phyloP scores from a whole-genome alignment of 1,284 basidiomycete genomes.

The Athelia psychrophila region DNA sequence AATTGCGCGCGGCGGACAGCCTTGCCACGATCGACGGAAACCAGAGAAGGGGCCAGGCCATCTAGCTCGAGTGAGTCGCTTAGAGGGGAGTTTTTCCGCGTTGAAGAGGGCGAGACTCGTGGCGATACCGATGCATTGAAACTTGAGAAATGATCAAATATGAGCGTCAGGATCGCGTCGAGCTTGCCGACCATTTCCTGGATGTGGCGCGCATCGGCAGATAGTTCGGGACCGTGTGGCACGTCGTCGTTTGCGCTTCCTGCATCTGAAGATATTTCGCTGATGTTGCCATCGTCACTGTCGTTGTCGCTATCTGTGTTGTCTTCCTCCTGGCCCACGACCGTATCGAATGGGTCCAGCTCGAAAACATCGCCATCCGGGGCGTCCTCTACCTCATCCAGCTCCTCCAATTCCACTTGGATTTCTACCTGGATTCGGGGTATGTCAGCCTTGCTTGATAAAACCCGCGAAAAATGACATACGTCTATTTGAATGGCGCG shows the following conservation, averaged over 20 bases:
- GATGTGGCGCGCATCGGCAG: slow-evolving; percentile 64
- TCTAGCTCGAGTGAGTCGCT: slow-evolving; percentile 15
- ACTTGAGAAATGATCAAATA: slow-evolving; percentile 78
- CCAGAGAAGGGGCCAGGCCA: slow-evolving; percentile 19
- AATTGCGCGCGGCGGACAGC: slow-evolving; percentile 62
- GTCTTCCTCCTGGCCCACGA: slow-evolving; percentile 70
- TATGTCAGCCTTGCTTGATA: slow-evolving; percentile 8
- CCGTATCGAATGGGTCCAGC: slow-evolving; percentile 80
- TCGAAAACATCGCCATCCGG: slow-evolving; percentile 68
- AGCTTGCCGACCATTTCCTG: slow-evolving; percentile 89
- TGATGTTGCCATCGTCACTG: slow-evolving; percentile 48
- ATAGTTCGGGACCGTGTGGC: slow-evolving; percentile 38
- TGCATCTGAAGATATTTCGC: slow-evolving; percentile 67
- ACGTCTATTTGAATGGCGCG: slow-evolving; percentile 95
- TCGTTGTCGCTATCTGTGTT: slow-evolving; percentile 57
- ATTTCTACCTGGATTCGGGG: slow-evolving; percentile 78
- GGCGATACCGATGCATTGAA: slow-evolving; percentile 26
- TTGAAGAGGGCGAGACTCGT: slow-evolving; percentile 12
- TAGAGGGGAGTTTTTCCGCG: slow-evolving; percentile 22
- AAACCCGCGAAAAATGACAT: slow-evolving; percentile 27
- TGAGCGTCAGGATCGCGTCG: slow-evolving; percentile 81
- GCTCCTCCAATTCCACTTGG: slow-evolving; percentile 91
- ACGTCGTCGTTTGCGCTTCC: slow-evolving; percentile 52
- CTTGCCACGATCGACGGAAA: slow-evolving; percentile 28
- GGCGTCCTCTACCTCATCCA: slow-evolving; percentile 67